phyloP scores from a whole-genome alignment of 2,329 filamentous ascomycete genomes.

The Lachnellula suecica region DNA sequence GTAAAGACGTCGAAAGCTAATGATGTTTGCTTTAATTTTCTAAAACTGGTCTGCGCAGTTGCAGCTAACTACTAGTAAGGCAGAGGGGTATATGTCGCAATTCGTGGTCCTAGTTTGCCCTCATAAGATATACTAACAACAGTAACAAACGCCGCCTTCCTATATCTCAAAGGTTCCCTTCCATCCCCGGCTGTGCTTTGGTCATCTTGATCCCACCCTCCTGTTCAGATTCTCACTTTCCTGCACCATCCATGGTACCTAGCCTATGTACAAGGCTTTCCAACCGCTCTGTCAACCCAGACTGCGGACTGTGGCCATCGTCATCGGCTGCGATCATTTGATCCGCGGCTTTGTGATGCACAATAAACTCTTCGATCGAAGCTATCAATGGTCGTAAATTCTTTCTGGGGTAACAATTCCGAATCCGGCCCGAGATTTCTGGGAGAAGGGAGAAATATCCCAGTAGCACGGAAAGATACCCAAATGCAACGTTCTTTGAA shows the following conservation, averaged over 20 bases:
- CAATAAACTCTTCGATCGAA: conserved; percentile 61
- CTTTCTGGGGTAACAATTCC: conserved; percentile 41
- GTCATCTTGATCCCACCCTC: background rate
- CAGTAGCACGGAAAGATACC: conserved; percentile 81
- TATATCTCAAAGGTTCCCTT: too few species aligned
- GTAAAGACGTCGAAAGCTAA: background rate
- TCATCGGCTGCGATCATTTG: conserved; percentile 39
- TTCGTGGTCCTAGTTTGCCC: background rate
- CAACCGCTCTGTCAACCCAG: conserved; percentile 41
- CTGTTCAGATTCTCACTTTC: background rate
- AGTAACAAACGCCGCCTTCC: too few species aligned
- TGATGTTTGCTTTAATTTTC: background rate
- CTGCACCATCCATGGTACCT: background rate
- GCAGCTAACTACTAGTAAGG: background rate
- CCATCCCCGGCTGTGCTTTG: background rate
- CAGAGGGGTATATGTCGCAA: conserved; percentile 5
- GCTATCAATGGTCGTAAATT: conserved; percentile 50
- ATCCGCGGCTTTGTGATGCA: conserved; percentile 59
- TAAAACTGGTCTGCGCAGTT: background rate
- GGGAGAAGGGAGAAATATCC: conserved; percentile 72
- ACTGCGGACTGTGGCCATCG: conserved; percentile 41
- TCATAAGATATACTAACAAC: background rate
- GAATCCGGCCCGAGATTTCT: conserved; percentile 42
- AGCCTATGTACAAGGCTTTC: conserved; percentile 26
- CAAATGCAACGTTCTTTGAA: conserved; percentile 78